A percentile compares a stretch with the other conserved stretches of the same genome.
phyloP scores from a whole-genome alignment of 2,329 filamentous ascomycete genomes.

The Fusarium bulbicola region DNA sequence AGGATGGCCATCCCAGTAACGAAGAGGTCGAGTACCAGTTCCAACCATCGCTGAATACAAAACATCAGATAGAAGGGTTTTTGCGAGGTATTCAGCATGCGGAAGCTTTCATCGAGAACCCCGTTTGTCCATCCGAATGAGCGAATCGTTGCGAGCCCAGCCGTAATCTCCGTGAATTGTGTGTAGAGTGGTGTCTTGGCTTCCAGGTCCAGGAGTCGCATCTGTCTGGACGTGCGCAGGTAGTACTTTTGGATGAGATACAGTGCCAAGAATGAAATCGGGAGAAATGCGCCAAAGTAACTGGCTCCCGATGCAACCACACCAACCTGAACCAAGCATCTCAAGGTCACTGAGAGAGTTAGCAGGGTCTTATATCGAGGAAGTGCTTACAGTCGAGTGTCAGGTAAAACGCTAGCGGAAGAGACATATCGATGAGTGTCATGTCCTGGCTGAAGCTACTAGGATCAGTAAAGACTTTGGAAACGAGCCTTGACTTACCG shows the following conservation, averaged over 20 bases:
- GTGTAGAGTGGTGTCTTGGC: slow-evolving; percentile 59
- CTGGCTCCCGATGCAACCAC: slow-evolving; percentile 38
- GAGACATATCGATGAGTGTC: slow-evolving; percentile 51
- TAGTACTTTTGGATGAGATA: slow-evolving; percentile 60
- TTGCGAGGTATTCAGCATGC: slow-evolving; percentile 55
- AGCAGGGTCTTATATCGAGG: fast-evolving
- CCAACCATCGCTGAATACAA: slow-evolving; percentile 60
- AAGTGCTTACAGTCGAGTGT: slow-evolving; percentile 44
- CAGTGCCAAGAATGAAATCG: slow-evolving; percentile 50
- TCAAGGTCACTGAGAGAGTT: slow-evolving; percentile 42
- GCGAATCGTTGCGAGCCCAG: slow-evolving; percentile 58
- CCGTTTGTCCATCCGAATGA: slow-evolving; percentile 58
- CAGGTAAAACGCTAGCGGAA: slow-evolving; percentile 47
- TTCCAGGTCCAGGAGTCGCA: slow-evolving; percentile 62
- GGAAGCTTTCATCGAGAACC: slow-evolving; percentile 48
- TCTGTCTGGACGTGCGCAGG: slow-evolving; percentile 60
- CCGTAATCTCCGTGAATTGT: slow-evolving; percentile 60
- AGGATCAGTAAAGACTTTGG: slow-evolving; percentile 25
- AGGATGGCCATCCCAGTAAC: slow-evolving; percentile 57
- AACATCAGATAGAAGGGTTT: slow-evolving; percentile 60
- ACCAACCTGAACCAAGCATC: slow-evolving; percentile 31
- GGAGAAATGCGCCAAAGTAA: slow-evolving; percentile 52
- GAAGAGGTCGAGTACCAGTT: slow-evolving; percentile 57
- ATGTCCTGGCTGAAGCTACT: slow-evolving; percentile 55
- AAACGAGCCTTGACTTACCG: slow-evolving; percentile 36